Base-by-base conservation (phyloP, 2,329 filamentous ascomycete species). In the Fusarium aywerte region DNA sequence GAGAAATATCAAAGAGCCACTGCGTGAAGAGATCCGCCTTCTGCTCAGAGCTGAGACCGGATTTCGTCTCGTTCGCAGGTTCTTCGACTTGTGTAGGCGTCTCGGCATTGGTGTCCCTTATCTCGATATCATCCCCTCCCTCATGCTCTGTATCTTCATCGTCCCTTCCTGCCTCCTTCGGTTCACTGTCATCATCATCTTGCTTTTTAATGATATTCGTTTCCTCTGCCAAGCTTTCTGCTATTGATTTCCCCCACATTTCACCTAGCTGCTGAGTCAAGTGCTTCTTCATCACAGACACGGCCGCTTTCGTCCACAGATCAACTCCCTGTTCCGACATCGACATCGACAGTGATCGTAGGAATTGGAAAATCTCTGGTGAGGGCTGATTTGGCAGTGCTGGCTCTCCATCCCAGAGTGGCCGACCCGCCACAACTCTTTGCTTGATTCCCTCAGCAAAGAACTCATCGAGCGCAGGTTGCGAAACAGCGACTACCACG, bases 361-460 rank as follows among this genome's bases (percentile, higher is more conserved):
- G 74, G 54, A 96, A 89, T 61, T 85, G 86, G 74, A 97, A 97
- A 0, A 88, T 82, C 20, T 84, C 83, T 0, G 92, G 89, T 0
- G 92, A 95, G 1, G 93, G 93, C 72, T 96, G 92, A 7, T 88
- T 84, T 0, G 95, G 95, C 39, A 97, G 76, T 25, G 87, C 82
- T 0, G 92, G 91, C 35, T 87, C 82, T 1, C 92, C 92, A 75
- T 96, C 93, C 94, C 94, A 97, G 0, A 97, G 81, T 1, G 86
- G 83, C 50, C 89, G 84, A 8, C 90, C 89, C 3, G 84, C 83
- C 1, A 92, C 83, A 27, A 73, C 79, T 54, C 80, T 84, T 44
- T 79, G 76, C 2, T 80, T 76, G 38, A 85, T 76, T 0, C 80
- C 76, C 4, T 74, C 74, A n/a, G 75, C 75, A 2, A 76, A 69